Base-by-base conservation (phyloP, 352 stramenopile species). In the Phytophthora cryptogea region DNA sequence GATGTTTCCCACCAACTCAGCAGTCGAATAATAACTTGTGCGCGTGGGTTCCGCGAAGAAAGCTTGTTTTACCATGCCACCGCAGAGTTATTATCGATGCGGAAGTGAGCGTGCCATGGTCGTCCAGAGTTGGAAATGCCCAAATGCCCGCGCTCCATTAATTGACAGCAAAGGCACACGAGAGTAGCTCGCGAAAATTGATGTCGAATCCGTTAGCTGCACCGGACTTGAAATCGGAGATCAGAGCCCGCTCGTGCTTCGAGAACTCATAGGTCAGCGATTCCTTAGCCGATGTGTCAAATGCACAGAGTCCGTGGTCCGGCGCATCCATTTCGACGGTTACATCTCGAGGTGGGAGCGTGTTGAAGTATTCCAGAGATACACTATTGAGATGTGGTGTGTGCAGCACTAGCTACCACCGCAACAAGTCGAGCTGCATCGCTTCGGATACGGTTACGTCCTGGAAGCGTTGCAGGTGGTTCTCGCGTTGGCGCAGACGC, bases 171-270 rank as follows among this genome's bases (percentile, higher is more conserved):
- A 63, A 59, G 0, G 33, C 57, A 16, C 39, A 66, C 0, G 57
- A 56, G 0, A 75, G 44, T 0, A 71, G 35, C 27, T 75, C 57
- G 13, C 56, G 54, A 27, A 52, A 71, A 23, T 75, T 75, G 53
- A 71, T 75, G 27, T 70, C 61, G n/a, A 68, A 75, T 0, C 37
- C 39, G 32, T 65, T 57, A n/a, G n/a, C n/a, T n/a, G n/a, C n/a
- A n/a, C n/a, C n/a, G n/a, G n/a, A n/a, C n/a, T n/a, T n/a, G n/a
- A n/a, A n/a, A n/a, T n/a, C n/a, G n/a, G n/a, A n/a, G n/a, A n/a
- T n/a, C n/a, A n/a, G n/a, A n/a, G n/a, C n/a, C n/a, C n/a, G n/a
- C n/a, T 50, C 40, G 14, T 2, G 2, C 1, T n/a, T 20, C 1
- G 50, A 49, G 28, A 63, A 49, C 13, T 37, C 28, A 23, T 63